Evolutionary conservation across 352 stramenopile species (phyloP).

Genomic region (Phytophthora sp.): DNA sequence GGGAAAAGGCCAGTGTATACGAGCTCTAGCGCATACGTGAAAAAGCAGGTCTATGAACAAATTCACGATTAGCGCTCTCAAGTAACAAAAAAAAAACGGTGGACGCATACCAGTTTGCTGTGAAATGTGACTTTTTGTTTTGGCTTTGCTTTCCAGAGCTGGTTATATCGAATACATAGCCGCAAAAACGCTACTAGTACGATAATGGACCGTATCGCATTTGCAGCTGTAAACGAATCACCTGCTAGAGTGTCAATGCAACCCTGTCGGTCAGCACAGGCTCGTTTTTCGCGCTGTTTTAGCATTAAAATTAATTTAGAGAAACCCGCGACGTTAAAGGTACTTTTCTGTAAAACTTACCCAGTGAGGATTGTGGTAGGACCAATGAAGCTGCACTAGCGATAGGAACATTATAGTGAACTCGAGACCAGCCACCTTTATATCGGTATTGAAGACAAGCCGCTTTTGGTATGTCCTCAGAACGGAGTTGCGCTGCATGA

Average conservation of each 20-base stretch:
- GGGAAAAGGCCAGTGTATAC: slow-evolving; percentile 47
- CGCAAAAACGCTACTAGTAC: slow-evolving; percentile 14
- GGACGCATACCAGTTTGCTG: slow-evolving; percentile 13
- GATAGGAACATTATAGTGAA: slow-evolving; percentile 51
- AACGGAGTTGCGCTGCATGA: slow-evolving; percentile 31
- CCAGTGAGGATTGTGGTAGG: slow-evolving; percentile 44
- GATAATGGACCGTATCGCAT: slow-evolving; percentile 39
- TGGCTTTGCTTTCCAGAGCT: slow-evolving; percentile 28
- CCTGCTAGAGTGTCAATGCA: slow-evolving; percentile 48
- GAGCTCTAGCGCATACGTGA: slow-evolving; percentile 41
- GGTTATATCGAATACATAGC: slow-evolving; percentile 19
- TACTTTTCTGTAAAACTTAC: slow-evolving; percentile 5
- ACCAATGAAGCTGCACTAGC: slow-evolving; percentile 46
- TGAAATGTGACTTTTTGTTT: background rate
- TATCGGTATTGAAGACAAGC: slow-evolving; percentile 44
- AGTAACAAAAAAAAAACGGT: background rate
- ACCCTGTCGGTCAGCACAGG: slow-evolving; percentile 23
- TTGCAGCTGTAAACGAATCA: slow-evolving; percentile 39
- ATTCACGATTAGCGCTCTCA: background rate
- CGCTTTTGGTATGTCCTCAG: slow-evolving; percentile 50
- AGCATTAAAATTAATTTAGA: background rate
- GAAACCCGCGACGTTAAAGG: background rate
- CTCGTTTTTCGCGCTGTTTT: slow-evolving; percentile 53
- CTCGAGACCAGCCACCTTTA: slow-evolving; percentile 45
- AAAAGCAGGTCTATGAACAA: slow-evolving; percentile 1